Base-by-base conservation (phyloP, 2,329 filamentous ascomycete genomes). In the Thielaviopsis punctulata region DNA sequence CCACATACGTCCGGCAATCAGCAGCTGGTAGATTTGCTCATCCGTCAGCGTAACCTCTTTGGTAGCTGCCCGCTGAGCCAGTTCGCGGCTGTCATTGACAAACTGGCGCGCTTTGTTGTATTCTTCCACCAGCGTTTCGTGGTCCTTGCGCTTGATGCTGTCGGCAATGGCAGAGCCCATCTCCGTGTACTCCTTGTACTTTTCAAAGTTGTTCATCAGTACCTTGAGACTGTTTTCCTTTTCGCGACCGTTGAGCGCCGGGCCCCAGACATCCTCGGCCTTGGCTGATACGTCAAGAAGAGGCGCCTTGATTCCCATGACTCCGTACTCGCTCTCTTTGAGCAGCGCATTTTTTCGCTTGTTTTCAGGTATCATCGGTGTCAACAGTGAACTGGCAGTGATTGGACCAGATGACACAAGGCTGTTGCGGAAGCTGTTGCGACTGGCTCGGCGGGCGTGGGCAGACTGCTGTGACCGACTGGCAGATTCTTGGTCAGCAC, bases 211-310 rank as follows among this genome's bases (percentile, higher is more conserved):
- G 8, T 76, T 75, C 21, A 88, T 73, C 8, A 95, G 79, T 0
- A 78, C 75, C 64, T 89, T 93, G 52, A 98, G 72, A 56, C 82
- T 82, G 62, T 89, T 85, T 61, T 96, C 92, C 62, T 90, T 88
- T 60, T 96, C 89, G 24, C 86, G 80, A 3, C 92, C 92, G 48
- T 88, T 87, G 36, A 98, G 67, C 1, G 92, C 90, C 2, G 92
- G 92, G 0, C 92, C 92, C 89, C 93, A 98, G 8, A 98, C 85
- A 61, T 98, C 92, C 65, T 96, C 88, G 0, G 90, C 92, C 65
- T 95, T 95, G 56, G 88, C 84, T 1, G 86, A 87, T 10, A 93
- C 86, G 60, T 96, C 92, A 9, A 92, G 73, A 52, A 98, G 70
- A 18, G 92, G 90, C 1, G 74, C 77, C 63, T 94, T 93, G 65